Conservation (phyloP, 768 basidiomycete genomes). For the Naganishia vaughanmartiniae region DNA sequence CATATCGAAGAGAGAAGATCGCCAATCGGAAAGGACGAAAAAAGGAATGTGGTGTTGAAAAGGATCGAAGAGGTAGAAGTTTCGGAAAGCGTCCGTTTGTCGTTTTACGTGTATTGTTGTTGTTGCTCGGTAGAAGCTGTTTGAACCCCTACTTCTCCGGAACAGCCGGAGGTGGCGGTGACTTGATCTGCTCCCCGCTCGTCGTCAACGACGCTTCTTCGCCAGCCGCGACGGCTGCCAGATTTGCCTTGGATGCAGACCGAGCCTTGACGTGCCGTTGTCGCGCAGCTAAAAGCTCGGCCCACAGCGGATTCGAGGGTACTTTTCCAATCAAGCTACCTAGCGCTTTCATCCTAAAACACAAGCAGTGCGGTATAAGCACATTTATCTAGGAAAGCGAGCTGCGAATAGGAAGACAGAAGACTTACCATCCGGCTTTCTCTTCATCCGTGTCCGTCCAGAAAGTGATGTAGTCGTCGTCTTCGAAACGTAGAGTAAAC, state of each 20-base stretch:
- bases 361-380: conserved; percentile 1
- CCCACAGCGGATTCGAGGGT: conserved; percentile 90
- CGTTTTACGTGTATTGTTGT: background rate
- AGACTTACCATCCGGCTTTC: conserved; percentile 72
- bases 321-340: conserved; percentile 81
- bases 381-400: background rate
- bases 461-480: conserved; percentile 67
- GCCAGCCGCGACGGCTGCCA: conserved; percentile 1
- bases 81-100: background rate
- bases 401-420: no score
- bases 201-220: background rate
- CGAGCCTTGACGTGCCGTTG: conserved; percentile 25
- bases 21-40: background rate
- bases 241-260: conserved; percentile 11
- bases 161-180: background rate
- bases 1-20: background rate
- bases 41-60: no score
- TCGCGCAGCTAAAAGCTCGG: conserved; percentile 60
- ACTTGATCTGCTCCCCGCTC: conserved; percentile 2
- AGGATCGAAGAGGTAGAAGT: background rate
- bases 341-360: conserved; percentile 74
- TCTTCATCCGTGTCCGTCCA: conserved; percentile 87
- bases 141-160: background rate
- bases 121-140: background rate
- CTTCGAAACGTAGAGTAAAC: conserved; percentile 69